Percentiles rank a stretch among this genome's conserved stretches.
These are phyloP conservation scores for Spathaspora hagerdaliae DNA, from an alignment of 805 yeast genomes.

Conservation along the genomic window DNA sequence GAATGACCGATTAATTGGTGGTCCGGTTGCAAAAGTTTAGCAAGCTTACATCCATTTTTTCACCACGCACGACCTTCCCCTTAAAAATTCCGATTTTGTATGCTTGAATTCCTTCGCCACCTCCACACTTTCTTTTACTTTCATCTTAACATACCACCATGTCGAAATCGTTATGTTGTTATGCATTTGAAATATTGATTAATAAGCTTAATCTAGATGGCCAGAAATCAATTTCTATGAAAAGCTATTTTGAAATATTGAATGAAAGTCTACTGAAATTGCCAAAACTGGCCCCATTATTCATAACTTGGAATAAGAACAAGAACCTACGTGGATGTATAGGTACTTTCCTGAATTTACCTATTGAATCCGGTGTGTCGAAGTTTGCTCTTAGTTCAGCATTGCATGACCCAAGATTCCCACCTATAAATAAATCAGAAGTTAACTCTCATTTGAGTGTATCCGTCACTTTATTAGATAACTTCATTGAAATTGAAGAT, in stretches of 20 bases:
- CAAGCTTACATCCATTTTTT: too few relatives aligned
- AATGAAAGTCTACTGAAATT: conserved; percentile 8
- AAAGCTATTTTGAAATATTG: conserved; percentile 9
- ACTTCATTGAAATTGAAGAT: conserved; percentile 50
- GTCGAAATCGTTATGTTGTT: conserved; percentile 36
- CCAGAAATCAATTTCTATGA: conserved; percentile 10
- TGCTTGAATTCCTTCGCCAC: too few relatives aligned
- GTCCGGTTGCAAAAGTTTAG: too few relatives aligned
- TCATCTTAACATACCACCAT: conserved; percentile 8
- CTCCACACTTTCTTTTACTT: too few relatives aligned
- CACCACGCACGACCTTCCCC: too few relatives aligned
- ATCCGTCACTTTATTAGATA: conserved; percentile 61
- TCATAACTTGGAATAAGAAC: conserved; percentile 79
- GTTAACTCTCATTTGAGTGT: conserved; percentile 45
- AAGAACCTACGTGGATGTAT: conserved; percentile 79
- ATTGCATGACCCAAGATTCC: conserved; percentile 72
- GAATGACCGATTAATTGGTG: too few relatives aligned
- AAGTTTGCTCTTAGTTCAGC: conserved; percentile 63
- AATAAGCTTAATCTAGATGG: conserved; percentile 16
- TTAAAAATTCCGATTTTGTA: too few relatives aligned
- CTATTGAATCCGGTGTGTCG: conserved; percentile 54
- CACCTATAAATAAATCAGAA: conserved; percentile 57
- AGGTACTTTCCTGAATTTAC: conserved; percentile 70
- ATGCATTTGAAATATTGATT: conserved; percentile 33
- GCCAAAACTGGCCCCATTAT: conserved; percentile 52